Evolutionary conservation across 305 asterid genomes (phyloP), one percentile per base, ranked within the genome.

Genomic region (Solanum hybrid): DNA sequence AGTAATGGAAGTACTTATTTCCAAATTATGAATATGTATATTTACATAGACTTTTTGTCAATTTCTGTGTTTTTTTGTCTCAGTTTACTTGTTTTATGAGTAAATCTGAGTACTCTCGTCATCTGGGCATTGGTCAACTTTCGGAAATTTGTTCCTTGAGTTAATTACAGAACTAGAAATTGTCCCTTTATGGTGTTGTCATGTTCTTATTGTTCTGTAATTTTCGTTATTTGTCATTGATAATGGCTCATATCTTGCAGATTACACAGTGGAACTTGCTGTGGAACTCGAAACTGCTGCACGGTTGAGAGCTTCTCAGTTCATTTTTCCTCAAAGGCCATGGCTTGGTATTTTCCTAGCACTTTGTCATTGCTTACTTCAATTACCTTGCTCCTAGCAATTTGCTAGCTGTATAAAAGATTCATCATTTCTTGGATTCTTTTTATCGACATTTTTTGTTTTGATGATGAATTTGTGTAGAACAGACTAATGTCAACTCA

Each of bases 281-380:
- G 94, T 94, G 32, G 96, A 97, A 95, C 95, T 97, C 40, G 99
- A 97, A 87, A 92, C 95, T 85, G 97, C 96, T 88, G 94, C 94
- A 34, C 94, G 92, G 38, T 89, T 92, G 92, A 96, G 95, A 88
- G 93, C 96, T 90, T 95, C 98, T 37, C 98, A 93, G 26, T 96
- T 92, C 93, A 86, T 97, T 78, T 94, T 94, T 17, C 96, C 99
- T 5, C 94, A 92, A 42, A 94, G 99, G 93, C 99, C 99, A 31
- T 97, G 99, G 99, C 98, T 96, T 88, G 99, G 99, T 97, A 94
- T 86, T 77, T 89, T 72, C 34, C 72, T n/a, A n/a, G 32, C 40
- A 35, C 69, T 66, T 9, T 88, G 24, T 46, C 40, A 72, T 77
- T 80, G 27, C 31, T 24, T 88, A 42, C 37, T 40, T 29, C 86